Percentiles rank a stretch among this genome's conserved stretches.
These are phyloP conservation scores for Tolypocladium amazonense DNA, from an alignment of 2,329 filamentous ascomycete genomes.

Conservation along the genomic window DNA sequence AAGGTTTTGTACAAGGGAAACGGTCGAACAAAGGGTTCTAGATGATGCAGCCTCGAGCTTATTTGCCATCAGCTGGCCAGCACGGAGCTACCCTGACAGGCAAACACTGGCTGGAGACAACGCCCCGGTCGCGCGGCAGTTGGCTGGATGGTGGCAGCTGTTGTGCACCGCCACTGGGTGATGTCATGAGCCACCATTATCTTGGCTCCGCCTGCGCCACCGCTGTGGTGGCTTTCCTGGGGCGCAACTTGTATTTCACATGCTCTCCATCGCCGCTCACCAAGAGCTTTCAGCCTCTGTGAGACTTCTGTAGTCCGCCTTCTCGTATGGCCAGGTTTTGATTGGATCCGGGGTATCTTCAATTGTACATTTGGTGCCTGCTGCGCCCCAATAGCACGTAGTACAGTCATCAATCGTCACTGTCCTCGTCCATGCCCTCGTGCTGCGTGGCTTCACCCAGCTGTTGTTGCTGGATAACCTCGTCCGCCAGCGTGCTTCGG, in stretches of 20 bases:
- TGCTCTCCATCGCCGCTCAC: too few relatives aligned
- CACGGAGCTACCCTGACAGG: not conserved
- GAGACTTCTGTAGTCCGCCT: not conserved
- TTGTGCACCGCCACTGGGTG: constrained; percentile 21
- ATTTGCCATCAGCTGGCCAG: not conserved
- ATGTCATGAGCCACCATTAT: constrained; percentile 17
- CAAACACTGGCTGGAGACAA: not conserved
- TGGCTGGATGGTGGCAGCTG: constrained; percentile 1
- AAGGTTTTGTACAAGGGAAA: not conserved
- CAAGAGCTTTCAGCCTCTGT: too few relatives aligned
- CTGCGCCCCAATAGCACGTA: not conserved
- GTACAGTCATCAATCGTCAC: not conserved
- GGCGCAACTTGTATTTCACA: not conserved
- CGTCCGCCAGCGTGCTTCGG: constrained; percentile 22
- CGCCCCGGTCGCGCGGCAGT: not conserved
- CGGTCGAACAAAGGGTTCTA: not conserved
- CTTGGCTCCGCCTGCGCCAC: not conserved
- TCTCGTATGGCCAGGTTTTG: not conserved
- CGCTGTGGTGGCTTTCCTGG: too few relatives aligned
- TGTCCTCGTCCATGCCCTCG: constrained; percentile 6
- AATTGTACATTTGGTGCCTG: not conserved
- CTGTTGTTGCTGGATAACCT: constrained; percentile 16
- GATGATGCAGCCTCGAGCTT: not conserved
- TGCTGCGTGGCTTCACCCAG: constrained; percentile 21
- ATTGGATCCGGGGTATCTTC: not conserved